Evolutionary conservation across 371 early-diverging fungal genomes (phyloP).

Genomic region (Circinella minor): DNA sequence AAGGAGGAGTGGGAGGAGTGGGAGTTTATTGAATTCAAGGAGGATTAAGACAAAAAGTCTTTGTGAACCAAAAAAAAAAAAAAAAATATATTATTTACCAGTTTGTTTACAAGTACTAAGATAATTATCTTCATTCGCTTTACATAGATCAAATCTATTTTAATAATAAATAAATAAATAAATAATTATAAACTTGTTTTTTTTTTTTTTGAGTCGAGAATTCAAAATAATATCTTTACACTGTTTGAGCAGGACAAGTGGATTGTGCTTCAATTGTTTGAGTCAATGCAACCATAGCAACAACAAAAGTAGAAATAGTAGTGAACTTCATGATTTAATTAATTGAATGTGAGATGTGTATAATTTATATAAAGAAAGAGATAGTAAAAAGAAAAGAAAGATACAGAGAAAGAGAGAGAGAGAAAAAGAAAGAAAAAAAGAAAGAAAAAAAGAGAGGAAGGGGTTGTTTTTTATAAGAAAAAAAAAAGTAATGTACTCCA

Average conservation of each 20-base stretch:
- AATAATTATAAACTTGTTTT: not conserved
- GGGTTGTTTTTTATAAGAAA: not conserved
- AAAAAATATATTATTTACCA: constrained; percentile 14
- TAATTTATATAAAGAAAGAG: not conserved
- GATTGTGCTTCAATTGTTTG: constrained; percentile 18
- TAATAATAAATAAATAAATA: not conserved
- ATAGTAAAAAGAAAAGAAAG: constrained; percentile 16
- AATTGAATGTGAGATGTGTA: constrained; percentile 8
- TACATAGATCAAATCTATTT: constrained; percentile 34
- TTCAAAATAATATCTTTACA: constrained; percentile 26
- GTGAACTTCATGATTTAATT: constrained; percentile 14
- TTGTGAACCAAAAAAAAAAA: constrained; percentile 1
- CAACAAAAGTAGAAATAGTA: constrained; percentile 6
- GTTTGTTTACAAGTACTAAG: constrained; percentile 19
- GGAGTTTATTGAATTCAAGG: no score
- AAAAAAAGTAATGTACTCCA: no score
- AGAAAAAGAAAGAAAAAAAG: constrained; percentile 9
- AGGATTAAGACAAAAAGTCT: not conserved
- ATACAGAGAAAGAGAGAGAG: constrained; percentile 7
- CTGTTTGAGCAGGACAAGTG: constrained; percentile 32
- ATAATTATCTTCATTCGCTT: constrained; percentile 32
- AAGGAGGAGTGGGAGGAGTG: not conserved
- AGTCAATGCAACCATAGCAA: constrained; percentile 12
- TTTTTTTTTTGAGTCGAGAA: not conserved
- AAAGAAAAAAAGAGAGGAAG: constrained; percentile 7